These are phyloP conservation scores for Phaffia australis DNA, from an alignment of 768 basidiomycete species.

Conservation along the genomic window DNA sequence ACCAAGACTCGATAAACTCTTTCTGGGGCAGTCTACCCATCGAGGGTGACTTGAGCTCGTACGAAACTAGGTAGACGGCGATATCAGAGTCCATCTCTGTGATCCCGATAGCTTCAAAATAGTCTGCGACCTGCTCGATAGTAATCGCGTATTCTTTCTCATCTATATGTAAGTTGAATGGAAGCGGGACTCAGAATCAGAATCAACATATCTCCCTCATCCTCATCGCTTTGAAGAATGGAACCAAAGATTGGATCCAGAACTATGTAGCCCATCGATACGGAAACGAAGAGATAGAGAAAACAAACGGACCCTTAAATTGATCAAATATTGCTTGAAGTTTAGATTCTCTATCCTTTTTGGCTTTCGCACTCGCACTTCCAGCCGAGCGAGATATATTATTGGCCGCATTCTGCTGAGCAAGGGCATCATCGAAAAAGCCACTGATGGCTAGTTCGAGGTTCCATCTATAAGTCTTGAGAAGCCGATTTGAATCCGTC, in stretches of 20 bases:
- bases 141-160: conserved; percentile 33
- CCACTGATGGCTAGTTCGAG: conserved; percentile 36
- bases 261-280: too few species aligned
- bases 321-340: conserved; percentile 36
- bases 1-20: conserved; percentile 35
- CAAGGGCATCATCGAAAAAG: conserved; percentile 33
- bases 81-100: conserved; percentile 32
- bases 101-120: conserved; percentile 36
- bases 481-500: conserved; percentile 31
- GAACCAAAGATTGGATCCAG: too few species aligned
- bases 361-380: conserved; percentile 23
- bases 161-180: conserved; percentile 19
- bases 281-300: background rate
- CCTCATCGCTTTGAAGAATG: too few species aligned
- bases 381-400: background rate
- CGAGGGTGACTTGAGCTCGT: conserved; percentile 36
- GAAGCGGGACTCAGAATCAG: background rate
- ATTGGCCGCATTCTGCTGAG: conserved; percentile 28
- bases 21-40: conserved; percentile 36
- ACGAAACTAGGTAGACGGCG: conserved; percentile 38
- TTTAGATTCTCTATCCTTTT: conserved; percentile 32
- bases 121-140: conserved; percentile 36
- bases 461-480: conserved; percentile 34
- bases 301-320: conserved; percentile 34
- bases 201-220: background rate